Base-by-base conservation (phyloP, 768 basidiomycete species). In the Mycena vulgaris region DNA sequence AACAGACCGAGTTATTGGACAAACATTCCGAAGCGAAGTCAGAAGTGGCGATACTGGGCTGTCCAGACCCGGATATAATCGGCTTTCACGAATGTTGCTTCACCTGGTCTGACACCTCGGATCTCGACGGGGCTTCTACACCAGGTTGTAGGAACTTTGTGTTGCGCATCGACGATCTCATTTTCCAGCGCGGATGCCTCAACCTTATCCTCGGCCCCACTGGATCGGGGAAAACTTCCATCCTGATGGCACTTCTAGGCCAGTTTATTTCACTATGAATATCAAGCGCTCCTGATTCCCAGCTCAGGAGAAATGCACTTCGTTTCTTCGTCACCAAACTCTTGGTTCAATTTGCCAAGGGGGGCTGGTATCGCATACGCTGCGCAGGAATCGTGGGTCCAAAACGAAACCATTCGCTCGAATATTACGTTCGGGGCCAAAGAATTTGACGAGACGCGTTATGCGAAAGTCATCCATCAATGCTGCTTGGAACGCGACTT, bases 301-400 rank as follows among this genome's bases (percentile, higher is more conserved):
- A 19, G 25, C 14, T 27, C 51, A 85, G 86, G 90, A 25, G 92
- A 93, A 79, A 88, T 93, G 89, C 89, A 92, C 75, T 91, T 89
- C 73, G 77, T 85, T 19, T 87, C 86, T 0, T 80, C 81, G 21
- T 77, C 80, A 11, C 83, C 88, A 0, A 84, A 86, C 45, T 89
- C 92, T 0, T 92, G 88, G 86, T 93, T 86, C 78, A 89, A 88
- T 71, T 85, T 95, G 2, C 94, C 94, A n/a, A 82, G 93, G 3
- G 81, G 81, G 4, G 85, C 84, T 0, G 93, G 94, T 5, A 86
- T 96, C 31, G 90, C 93, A 4, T 95, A 93, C 76, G 92, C 92
- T 4, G 92, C 92, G 6, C 95, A 96, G 77, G 93, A 95, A 76
- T 89, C 92, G 3, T 96, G 94, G 94, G 90, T 95, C 4, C 89